Conservation (phyloP, 2,329 filamentous ascomycete species). For the Fusarium heterosporum region DNA sequence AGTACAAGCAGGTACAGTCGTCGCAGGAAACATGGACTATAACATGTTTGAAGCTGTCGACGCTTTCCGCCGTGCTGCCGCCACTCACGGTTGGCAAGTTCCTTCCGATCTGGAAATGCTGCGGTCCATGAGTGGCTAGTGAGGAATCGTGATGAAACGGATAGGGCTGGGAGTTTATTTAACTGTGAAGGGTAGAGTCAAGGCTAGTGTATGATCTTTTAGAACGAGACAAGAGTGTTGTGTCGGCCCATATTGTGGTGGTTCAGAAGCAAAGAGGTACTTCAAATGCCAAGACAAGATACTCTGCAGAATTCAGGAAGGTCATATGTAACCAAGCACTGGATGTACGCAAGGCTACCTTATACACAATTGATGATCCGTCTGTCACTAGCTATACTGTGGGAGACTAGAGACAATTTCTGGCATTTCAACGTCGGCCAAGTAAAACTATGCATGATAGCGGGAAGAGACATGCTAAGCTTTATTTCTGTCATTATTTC, state of each 20-base stretch:
- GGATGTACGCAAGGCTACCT: not conserved
- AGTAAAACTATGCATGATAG: not conserved
- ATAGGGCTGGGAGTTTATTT: not conserved
- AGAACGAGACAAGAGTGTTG: not conserved
- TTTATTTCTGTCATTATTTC: constrained; percentile 6
- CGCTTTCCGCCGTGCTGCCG: constrained; percentile 76
- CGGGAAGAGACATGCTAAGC: constrained; percentile 8
- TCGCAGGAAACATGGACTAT: constrained; percentile 64
- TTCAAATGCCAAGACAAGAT: not conserved
- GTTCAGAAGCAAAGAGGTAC: not conserved
- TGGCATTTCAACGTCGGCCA: not conserved
- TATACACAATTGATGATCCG: not conserved
- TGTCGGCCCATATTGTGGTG: too few species aligned
- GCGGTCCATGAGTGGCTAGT: constrained; percentile 45
- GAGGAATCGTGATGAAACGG: not conserved
- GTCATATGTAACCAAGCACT: not conserved
- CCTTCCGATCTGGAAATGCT: constrained; percentile 69
- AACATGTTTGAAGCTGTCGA: constrained; percentile 75
- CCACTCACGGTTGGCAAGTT: constrained; percentile 77
- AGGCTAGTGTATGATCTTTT: not conserved
- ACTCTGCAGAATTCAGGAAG: not conserved
- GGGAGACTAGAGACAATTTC: not conserved
- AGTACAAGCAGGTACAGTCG: not conserved
- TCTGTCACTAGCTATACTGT: not conserved
- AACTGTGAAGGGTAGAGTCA: not conserved